phyloP scores from a whole-genome alignment of 192 early-diverging fungal genomes.

The Gigaspora rosea region DNA sequence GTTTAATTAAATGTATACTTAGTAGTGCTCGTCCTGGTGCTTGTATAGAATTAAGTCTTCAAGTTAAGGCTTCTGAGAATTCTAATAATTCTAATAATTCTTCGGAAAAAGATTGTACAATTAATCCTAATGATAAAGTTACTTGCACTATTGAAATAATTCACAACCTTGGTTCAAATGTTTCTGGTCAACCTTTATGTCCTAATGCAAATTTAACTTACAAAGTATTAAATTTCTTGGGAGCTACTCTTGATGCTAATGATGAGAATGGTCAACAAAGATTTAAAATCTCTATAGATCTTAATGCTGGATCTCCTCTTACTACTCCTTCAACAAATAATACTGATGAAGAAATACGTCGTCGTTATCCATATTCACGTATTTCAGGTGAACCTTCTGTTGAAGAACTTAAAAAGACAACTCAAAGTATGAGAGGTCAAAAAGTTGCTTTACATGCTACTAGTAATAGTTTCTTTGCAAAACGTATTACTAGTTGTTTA shows the following conservation, averaged over 20 bases:
- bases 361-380: slow-evolving; percentile 32
- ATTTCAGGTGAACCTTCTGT: slow-evolving; percentile 55
- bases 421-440: slow-evolving; percentile 43
- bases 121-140: slow-evolving; percentile 36
- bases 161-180: slow-evolving; percentile 34
- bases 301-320: slow-evolving; percentile 33
- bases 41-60: slow-evolving; percentile 55
- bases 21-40: slow-evolving; percentile 50
- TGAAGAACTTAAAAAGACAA: slow-evolving; percentile 46
- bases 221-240: slow-evolving; percentile 44
- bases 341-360: slow-evolving; percentile 28
- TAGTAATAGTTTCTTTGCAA: slow-evolving; percentile 55
- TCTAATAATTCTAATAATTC: not conserved
- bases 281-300: slow-evolving; percentile 41
- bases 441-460: slow-evolving; percentile 51
- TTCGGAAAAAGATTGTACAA: slow-evolving; percentile 23
- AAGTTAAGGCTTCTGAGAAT: not conserved
- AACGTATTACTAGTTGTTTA: slow-evolving; percentile 53
- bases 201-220: slow-evolving; percentile 39
- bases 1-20: slow-evolving; percentile 53
- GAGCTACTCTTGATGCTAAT: slow-evolving; percentile 37
- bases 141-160: slow-evolving; percentile 45
- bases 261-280: slow-evolving; percentile 26
- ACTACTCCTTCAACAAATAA: slow-evolving; percentile 33
- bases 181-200: slow-evolving; percentile 28